Evolutionary conservation across 495 filamentous ascomycete species (phyloP).

Genomic region (Aspergillus cavernicola): DNA sequence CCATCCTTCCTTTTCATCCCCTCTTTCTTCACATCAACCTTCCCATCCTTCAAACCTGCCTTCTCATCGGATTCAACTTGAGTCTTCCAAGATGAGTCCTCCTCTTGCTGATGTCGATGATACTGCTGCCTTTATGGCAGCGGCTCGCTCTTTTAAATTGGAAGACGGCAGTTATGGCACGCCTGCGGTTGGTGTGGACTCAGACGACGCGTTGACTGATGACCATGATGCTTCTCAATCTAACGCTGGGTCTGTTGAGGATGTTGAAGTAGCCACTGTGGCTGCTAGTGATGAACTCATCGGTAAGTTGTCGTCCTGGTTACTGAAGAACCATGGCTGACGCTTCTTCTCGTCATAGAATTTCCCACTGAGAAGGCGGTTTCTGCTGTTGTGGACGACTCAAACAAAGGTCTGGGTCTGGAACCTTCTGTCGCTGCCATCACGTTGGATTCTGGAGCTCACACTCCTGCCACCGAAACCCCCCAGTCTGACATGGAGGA

Average conservation of each 20-base stretch:
- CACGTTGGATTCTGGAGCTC: background rate
- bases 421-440: background rate
- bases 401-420: too few relatives aligned
- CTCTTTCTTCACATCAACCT: background rate
- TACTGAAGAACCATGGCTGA: background rate
- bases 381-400: background rate
- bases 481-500: conserved; percentile 3
- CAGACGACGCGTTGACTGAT: conserved; percentile 2
- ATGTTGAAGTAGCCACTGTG: background rate
- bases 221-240: background rate
- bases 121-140: conserved; percentile 24
- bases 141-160: conserved; percentile 19
- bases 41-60: background rate
- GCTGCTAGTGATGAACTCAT: background rate
- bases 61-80: background rate
- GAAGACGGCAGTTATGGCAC: conserved; percentile 1
- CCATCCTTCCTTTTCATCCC: background rate
- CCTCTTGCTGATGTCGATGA: conserved; percentile 22
- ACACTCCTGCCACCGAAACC: background rate
- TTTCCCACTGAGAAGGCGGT: background rate
- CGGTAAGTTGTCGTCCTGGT: background rate
- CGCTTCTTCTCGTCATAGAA: background rate
- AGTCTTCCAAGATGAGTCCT: conserved; percentile 9
- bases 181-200: background rate
- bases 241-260: background rate